phyloP scores from a whole-genome alignment of 352 stramenopile genomes.

The Pythium guiyangense region DNA sequence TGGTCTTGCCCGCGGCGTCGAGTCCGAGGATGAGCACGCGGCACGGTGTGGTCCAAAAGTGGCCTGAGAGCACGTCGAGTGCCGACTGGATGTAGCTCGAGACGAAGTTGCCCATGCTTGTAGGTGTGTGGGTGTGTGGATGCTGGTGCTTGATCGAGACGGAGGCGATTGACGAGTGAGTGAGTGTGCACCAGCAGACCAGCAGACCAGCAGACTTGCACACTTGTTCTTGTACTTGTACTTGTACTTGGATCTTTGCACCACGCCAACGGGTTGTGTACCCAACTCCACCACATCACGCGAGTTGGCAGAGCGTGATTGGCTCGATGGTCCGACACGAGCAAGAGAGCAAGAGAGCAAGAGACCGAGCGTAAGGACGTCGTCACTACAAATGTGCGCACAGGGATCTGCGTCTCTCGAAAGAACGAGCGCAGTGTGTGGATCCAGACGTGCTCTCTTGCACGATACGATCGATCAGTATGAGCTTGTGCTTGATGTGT shows the following conservation, averaged over 20 bases:
- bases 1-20: conserved; percentile 96
- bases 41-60: conserved; percentile 28
- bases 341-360: too few relatives aligned
- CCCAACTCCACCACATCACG: background rate
- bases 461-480: too few relatives aligned
- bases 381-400: too few relatives aligned
- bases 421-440: too few relatives aligned
- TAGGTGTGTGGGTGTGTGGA: too few relatives aligned
- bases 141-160: background rate
- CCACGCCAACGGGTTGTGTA: too few relatives aligned
- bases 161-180: background rate
- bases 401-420: background rate
- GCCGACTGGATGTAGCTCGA: conserved; percentile 29
- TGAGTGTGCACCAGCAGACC: background rate
- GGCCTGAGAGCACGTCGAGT: conserved; percentile 19
- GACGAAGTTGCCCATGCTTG: conserved; percentile 43
- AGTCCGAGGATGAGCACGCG: conserved; percentile 89
- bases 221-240: too few relatives aligned
- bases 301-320: background rate
- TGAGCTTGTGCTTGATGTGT: too few relatives aligned
- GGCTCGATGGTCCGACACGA: background rate
- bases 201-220: too few relatives aligned
- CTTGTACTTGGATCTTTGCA: too few relatives aligned
- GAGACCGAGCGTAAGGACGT: background rate
- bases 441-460: too few relatives aligned